Evolutionary conservation across 257 asterid genomes (phyloP), one percentile per base, ranked within the genome.

Genomic region (Verbena officinalis): DNA sequence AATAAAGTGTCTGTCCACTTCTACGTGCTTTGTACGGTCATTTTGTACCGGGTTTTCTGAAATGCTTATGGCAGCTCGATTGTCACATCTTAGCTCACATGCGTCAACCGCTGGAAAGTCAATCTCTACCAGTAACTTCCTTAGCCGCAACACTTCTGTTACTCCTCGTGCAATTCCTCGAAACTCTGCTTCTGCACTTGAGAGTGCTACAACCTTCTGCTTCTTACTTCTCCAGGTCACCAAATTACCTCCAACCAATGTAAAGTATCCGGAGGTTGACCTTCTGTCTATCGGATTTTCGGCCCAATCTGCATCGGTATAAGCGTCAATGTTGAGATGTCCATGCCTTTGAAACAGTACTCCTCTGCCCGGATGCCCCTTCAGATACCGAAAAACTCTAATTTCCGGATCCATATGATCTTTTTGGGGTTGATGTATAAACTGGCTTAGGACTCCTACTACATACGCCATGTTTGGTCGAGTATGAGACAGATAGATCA

Each of bases 201-300:
- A 58, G 7, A 16, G 11, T 0, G 50, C 33, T 9, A 38, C 51
- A 1, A 39, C n/a, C 17, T 58, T 58, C 11, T 58, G 33, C 6
- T 58, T 39, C 16, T 58, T 58, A 9, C 64, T 58, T 11, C 15
- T 36, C 64, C 64, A 58, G 2, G 50, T 58, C 0, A 58, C 64
- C 20, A 58, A 6, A 14, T 58, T 57, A 2, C 49, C 64, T 38
- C 34, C 33, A 5, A 58, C 51, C 17, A 58, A 5, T 27, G 33
- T 27, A 2, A 58, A 10, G 50, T 59, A 39, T 14, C 64, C 36
- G 1, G 64, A 59, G 8, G 36, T 59, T 1, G 49, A 36, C 16
- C 7, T 34, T 30, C 16, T 34, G 2, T 57, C 51, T 36, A 30
- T 34, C 3, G 20, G 3, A 10, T 34, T 36, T 2, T 50, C 31